Percentiles rank a stretch among this genome's conserved stretches.
These are phyloP conservation scores for Vachellia pachyceras DNA, from an alignment of 306 rosid species.

Conservation along the genomic window DNA sequence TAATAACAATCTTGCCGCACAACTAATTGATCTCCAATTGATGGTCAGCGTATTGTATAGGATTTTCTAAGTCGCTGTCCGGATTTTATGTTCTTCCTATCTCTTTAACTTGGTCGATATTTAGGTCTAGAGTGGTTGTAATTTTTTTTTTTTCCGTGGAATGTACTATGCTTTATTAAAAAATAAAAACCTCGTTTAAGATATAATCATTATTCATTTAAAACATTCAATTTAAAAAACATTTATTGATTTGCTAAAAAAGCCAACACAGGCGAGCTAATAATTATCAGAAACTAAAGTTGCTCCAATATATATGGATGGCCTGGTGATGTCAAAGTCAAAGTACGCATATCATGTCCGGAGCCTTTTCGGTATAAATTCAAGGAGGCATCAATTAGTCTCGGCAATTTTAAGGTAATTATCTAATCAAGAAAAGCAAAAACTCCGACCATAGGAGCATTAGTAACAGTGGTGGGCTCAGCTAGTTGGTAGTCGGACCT, in stretches of 20 bases:
- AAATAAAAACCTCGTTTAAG: no score
- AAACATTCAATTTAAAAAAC: no score
- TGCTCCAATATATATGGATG: not conserved
- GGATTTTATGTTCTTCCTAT: no score
- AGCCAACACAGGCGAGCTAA: not conserved
- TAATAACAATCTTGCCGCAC: no score
- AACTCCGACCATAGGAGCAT: conserved; percentile 65
- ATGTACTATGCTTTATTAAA: no score
- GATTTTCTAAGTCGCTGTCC: no score
- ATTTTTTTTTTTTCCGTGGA: no score
- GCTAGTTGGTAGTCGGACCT: conserved; percentile 50
- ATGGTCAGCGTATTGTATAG: no score
- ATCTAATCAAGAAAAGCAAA: conserved; percentile 56
- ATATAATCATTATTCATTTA: no score
- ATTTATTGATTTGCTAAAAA: not conserved
- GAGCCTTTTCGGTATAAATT: not conserved
- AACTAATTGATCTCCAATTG: no score
- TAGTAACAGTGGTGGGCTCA: conserved; percentile 52
- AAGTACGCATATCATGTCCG: not conserved
- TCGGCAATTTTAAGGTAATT: not conserved
- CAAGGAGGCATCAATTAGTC: not conserved
- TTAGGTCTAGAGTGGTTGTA: no score
- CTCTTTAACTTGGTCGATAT: no score
- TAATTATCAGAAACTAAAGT: not conserved
- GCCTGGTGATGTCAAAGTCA: not conserved